phyloP scores from a whole-genome alignment of 768 basidiomycete genomes.

The Suillus plorans region DNA sequence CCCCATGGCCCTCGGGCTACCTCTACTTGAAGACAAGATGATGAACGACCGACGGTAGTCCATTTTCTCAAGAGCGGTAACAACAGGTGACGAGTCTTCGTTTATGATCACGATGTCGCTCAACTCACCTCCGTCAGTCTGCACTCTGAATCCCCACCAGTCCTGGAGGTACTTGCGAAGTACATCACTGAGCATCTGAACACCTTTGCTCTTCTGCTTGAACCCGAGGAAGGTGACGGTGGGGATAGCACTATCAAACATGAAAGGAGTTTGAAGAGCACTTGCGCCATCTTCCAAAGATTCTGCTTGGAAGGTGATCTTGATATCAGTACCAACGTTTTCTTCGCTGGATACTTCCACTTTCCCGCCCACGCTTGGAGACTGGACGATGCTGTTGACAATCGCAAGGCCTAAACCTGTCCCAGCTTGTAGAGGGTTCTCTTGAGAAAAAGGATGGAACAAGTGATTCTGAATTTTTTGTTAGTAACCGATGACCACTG shows the following conservation, averaged over 20 bases:
- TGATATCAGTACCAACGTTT: slow-evolving; percentile 88
- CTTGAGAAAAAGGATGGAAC: slow-evolving; percentile 97
- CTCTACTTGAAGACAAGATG: slow-evolving; percentile 69
- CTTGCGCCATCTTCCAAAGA: slow-evolving; percentile 40
- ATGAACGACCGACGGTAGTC: slow-evolving; percentile 69
- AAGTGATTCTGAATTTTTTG: slow-evolving; percentile 67
- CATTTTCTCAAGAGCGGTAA: slow-evolving; percentile 53
- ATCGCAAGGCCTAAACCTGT: slow-evolving; percentile 95
- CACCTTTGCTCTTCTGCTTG: slow-evolving; percentile 60
- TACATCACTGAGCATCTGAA: slow-evolving; percentile 62
- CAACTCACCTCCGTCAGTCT: slow-evolving; percentile 37
- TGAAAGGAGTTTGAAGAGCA: slow-evolving; percentile 46
- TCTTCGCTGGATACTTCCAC: slow-evolving; percentile 95
- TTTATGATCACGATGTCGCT: slow-evolving; percentile 82
- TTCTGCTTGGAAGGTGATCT: slow-evolving; percentile 79
- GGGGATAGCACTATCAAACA: slow-evolving; percentile 41
- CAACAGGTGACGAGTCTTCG: slow-evolving; percentile 64
- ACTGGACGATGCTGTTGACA: slow-evolving; percentile 88
- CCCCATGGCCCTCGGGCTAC: slow-evolving; percentile 59
- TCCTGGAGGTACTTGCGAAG: slow-evolving; percentile 62
- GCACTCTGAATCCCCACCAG: slow-evolving; percentile 75
- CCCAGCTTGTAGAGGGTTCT: slow-evolving; percentile 90
- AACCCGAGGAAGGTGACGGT: slow-evolving; percentile 75
- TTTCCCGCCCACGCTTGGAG: slow-evolving; percentile 83
- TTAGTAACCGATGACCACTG: slow-evolving; percentile 2